phyloP scores from a whole-genome alignment of 2,329 filamentous ascomycete species.

The Trichothecium roseum region DNA sequence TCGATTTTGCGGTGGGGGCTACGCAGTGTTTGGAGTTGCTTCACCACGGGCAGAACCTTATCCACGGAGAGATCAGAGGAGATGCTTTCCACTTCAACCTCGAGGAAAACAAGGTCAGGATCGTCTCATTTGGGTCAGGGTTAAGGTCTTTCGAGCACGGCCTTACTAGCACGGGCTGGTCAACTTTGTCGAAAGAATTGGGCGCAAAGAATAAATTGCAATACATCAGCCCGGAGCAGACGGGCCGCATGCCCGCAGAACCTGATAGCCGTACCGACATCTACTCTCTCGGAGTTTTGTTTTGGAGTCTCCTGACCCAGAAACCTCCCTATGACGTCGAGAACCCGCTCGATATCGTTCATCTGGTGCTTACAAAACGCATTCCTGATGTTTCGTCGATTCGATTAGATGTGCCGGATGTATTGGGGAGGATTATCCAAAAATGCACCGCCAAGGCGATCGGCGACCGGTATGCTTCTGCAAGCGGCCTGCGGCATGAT shows the following conservation, averaged over 20 bases:
- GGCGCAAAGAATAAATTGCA: conserved; percentile 83
- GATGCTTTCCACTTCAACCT: conserved; percentile 84
- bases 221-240: conserved; percentile 91
- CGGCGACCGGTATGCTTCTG: conserved; percentile 79
- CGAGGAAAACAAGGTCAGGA: conserved; percentile 60
- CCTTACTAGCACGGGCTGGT: conserved; percentile 78
- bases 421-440: conserved; percentile 71
- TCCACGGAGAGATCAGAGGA: conserved; percentile 83
- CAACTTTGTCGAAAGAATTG: conserved; percentile 66
- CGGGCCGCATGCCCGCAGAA: conserved; percentile 82
- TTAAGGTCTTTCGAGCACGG: conserved; percentile 85
- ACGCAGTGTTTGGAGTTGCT: conserved; percentile 78
- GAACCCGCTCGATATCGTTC: conserved; percentile 80
- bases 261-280: conserved; percentile 90
- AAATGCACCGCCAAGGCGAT: conserved; percentile 89
- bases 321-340: conserved; percentile 70
- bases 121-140: conserved; percentile 80
- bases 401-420: conserved; percentile 75
- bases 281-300: conserved; percentile 80
- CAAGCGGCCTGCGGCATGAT: conserved; percentile 76
- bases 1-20: conserved; percentile 86
- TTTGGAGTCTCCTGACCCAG: conserved; percentile 78
- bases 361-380: conserved; percentile 72
- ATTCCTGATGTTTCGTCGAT: conserved; percentile 68
- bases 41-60: conserved; percentile 77